These are phyloP conservation scores for Scheffersomyces illinoinensis DNA, from an alignment of 1,139 yeast genomes.

Conservation along the genomic window DNA sequence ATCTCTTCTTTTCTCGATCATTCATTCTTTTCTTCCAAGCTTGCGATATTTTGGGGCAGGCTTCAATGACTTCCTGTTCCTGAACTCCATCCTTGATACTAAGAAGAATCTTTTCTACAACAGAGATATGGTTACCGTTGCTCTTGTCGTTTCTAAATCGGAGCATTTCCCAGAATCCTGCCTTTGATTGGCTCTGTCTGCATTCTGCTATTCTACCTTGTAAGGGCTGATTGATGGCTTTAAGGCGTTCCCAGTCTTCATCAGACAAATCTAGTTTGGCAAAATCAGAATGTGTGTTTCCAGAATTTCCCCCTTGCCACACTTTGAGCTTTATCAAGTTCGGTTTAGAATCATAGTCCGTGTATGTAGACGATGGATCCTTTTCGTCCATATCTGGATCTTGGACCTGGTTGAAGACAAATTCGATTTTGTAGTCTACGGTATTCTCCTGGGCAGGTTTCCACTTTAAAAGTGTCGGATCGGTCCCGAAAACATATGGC, in stretches of 20 bases:
- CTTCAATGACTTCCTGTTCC: slow-evolving; percentile 66
- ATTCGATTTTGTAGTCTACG: slow-evolving; percentile 75
- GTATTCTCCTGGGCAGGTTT: slow-evolving; percentile 96
- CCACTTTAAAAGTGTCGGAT: slow-evolving; percentile 83
- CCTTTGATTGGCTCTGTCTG: slow-evolving; percentile 49
- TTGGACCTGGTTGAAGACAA: slow-evolving; percentile 64
- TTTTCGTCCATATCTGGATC: slow-evolving; percentile 72
- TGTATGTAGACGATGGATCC: slow-evolving; percentile 73
- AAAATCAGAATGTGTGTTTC: slow-evolving; percentile 59
- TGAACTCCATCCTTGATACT: slow-evolving; percentile 87
- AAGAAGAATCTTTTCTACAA: slow-evolving; percentile 77
- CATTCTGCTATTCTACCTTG: slow-evolving; percentile 93
- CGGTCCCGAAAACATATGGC: slow-evolving; percentile 89
- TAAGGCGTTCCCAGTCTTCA: slow-evolving; percentile 81
- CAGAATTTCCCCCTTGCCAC: slow-evolving; percentile 70
- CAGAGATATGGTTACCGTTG: slow-evolving; percentile 80
- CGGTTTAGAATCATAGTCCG: slow-evolving; percentile 83
- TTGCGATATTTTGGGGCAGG: slow-evolving; percentile 35
- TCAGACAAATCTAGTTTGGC: slow-evolving; percentile 62
- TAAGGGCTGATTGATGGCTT: slow-evolving; percentile 71
- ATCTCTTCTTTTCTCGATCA: slow-evolving; percentile 21
- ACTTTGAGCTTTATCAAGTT: slow-evolving; percentile 57
- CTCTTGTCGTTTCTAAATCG: slow-evolving; percentile 92
- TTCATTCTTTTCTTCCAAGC: slow-evolving; percentile 38
- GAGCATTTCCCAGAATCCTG: slow-evolving; percentile 76